Evolutionary conservation across 2,329 filamentous ascomycete species (phyloP).

Genomic region (Ophiostoma montium): DNA sequence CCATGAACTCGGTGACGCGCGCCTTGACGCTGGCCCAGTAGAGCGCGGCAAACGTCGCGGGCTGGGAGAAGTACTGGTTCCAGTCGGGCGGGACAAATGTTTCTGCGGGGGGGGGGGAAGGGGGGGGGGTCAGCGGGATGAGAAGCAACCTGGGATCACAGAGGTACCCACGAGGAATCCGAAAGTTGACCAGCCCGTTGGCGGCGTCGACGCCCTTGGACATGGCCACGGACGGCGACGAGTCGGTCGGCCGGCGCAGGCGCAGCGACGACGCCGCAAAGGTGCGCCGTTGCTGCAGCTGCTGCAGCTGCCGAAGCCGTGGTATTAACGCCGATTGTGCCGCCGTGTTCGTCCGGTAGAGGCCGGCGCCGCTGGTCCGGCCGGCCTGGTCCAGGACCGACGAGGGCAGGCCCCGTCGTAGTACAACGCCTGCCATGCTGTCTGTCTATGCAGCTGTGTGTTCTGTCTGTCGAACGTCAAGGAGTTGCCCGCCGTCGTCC

Average conservation of each 20-base stretch:
- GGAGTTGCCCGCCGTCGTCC: too few relatives aligned
- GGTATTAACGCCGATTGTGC: neutral
- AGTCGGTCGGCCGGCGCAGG: neutral
- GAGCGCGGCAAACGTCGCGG: constrained; percentile 21
- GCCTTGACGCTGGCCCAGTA: constrained; percentile 23
- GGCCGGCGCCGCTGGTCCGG: neutral
- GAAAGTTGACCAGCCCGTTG: constrained; percentile 8
- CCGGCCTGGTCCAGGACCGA: neutral
- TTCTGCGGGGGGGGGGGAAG: constrained; percentile 24
- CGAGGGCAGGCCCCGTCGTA: constrained; percentile 5
- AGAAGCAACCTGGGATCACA: too few relatives aligned
- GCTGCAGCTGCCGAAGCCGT: neutral
- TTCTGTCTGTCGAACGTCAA: neutral
- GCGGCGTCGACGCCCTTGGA: neutral
- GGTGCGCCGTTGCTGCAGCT: neutral
- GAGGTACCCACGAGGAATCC: constrained; percentile 11
- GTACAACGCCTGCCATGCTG: constrained; percentile 6
- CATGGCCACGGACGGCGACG: constrained; percentile 9
- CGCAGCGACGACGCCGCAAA: neutral
- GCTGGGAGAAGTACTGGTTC: constrained; percentile 20
- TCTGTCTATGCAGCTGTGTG: neutral
- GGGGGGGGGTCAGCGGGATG: too few relatives aligned
- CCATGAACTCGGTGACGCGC: constrained; percentile 22
- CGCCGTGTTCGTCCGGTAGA: neutral
- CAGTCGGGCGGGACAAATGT: constrained; percentile 34